Percentiles rank a stretch among this genome's conserved stretches.
phyloP scores from a whole-genome alignment of 2,329 filamentous ascomycete species.

The Aspergillus spinulosporus region DNA sequence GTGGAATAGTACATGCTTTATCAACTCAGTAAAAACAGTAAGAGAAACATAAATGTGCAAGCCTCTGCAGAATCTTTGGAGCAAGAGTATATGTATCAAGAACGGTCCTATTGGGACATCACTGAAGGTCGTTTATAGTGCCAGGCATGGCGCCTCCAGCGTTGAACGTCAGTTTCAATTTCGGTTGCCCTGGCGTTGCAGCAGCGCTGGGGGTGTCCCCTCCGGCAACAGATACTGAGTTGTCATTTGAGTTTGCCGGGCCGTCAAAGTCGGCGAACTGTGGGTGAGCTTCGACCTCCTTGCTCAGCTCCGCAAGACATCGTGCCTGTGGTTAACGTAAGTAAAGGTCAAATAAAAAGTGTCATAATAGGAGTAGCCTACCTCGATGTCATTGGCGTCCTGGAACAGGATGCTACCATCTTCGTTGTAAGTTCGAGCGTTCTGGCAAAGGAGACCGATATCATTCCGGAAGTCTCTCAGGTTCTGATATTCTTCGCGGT shows the following conservation, averaged over 20 bases:
- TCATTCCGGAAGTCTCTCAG: constrained; percentile 80
- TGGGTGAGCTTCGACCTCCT: constrained; percentile 56
- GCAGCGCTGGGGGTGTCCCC: constrained; percentile 63
- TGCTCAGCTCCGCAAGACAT: constrained; percentile 54
- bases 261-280: constrained; percentile 60
- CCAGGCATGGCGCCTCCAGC: constrained; percentile 35
- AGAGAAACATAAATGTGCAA: constrained; percentile 17
- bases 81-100: constrained; percentile 19
- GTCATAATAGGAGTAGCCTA: constrained; percentile 49
- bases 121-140: constrained; percentile 22
- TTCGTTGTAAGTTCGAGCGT: constrained; percentile 95
- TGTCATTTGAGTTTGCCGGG: constrained; percentile 51
- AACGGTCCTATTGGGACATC: constrained; percentile 16
- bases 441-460: constrained; percentile 79
- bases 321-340: constrained; percentile 42
- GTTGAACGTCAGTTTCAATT: constrained; percentile 67
- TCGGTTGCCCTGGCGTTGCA: constrained; percentile 58
- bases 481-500: constrained; percentile 86
- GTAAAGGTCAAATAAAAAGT: not conserved
- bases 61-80: constrained; percentile 14
- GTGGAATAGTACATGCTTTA: constrained; percentile 20
- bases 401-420: constrained; percentile 88
- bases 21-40: constrained; percentile 12
- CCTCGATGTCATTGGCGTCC: constrained; percentile 91
- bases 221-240: constrained; percentile 48